Evolutionary conservation across 2,329 filamentous ascomycete species (phyloP).

Genomic region (Neonectria magnoliae): DNA sequence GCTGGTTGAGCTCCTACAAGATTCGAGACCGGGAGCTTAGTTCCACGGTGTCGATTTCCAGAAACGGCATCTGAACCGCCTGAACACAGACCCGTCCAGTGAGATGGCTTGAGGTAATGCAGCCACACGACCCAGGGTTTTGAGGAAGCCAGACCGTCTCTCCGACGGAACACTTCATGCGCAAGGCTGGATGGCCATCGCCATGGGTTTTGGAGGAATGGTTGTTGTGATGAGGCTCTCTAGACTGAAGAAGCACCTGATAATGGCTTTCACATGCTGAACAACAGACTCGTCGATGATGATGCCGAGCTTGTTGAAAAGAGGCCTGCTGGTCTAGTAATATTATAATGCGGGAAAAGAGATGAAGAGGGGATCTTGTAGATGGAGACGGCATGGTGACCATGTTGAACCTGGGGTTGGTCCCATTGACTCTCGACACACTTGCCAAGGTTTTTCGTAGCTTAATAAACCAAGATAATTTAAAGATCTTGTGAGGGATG

Average conservation of each 20-base stretch:
- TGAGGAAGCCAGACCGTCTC: background rate
- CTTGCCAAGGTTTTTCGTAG: background rate
- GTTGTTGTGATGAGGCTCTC: background rate
- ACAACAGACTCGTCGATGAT: background rate
- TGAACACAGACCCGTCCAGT: background rate
- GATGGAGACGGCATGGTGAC: conserved; percentile 1
- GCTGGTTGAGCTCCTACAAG: background rate
- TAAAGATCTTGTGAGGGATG: background rate
- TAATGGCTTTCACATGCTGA: conserved; percentile 5
- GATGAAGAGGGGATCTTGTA: background rate
- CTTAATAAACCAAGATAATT: background rate
- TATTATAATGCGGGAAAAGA: conserved; percentile 19
- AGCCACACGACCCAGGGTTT: background rate
- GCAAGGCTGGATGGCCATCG: background rate
- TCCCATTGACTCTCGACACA: background rate
- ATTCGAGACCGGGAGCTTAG: background rate
- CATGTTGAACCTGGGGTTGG: conserved; percentile 7
- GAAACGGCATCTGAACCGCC: conserved; percentile 1
- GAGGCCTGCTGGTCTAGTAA: conserved; percentile 4
- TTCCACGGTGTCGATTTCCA: background rate
- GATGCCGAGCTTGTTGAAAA: conserved; percentile 8
- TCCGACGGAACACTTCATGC: background rate
- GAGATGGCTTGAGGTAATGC: background rate
- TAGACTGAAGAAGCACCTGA: background rate
- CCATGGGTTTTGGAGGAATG: conserved; percentile 4